phyloP scores from a whole-genome alignment of 1,284 basidiomycete genomes.

The Pisolithus thermaeus region DNA sequence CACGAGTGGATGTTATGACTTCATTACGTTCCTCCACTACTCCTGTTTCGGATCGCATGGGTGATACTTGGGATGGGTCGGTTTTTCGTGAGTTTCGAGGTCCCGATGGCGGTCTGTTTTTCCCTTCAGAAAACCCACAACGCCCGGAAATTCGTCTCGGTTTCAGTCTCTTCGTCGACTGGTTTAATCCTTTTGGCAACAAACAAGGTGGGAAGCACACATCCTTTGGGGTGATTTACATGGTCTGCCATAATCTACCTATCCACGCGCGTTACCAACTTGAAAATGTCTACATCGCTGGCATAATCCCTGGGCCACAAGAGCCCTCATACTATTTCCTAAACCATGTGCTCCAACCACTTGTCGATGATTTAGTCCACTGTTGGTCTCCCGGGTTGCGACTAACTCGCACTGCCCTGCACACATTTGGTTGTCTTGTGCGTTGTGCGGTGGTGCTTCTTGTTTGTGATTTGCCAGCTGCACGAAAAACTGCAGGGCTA shows the following conservation, averaged over 20 bases:
- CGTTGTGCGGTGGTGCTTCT: slow-evolving; percentile 15
- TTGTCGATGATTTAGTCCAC: slow-evolving; percentile 15
- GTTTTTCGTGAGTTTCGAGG: slow-evolving; percentile 22
- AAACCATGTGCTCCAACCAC: slow-evolving; percentile 17
- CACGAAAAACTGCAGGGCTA: slow-evolving; percentile 19
- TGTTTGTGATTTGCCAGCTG: slow-evolving; percentile 26
- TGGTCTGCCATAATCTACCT: slow-evolving; percentile 29
- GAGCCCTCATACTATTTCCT: slow-evolving; percentile 14
- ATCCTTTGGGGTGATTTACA: slow-evolving; percentile 29
- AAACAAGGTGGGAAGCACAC: slow-evolving; percentile 25
- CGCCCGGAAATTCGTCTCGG: slow-evolving; percentile 4
- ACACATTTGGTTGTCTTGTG: slow-evolving; percentile 6
- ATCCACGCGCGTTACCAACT: slow-evolving; percentile 17
- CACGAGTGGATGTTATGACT: not conserved
- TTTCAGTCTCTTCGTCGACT: slow-evolving; percentile 30
- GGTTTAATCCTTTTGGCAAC: slow-evolving; percentile 34
- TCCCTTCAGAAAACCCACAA: slow-evolving; percentile 1
- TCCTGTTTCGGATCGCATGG: not conserved
- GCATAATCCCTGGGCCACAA: slow-evolving; percentile 22
- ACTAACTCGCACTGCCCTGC: slow-evolving; percentile 10
- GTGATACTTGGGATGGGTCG: slow-evolving; percentile 28
- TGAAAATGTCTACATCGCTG: slow-evolving; percentile 25
- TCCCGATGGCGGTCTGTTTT: slow-evolving; percentile 14
- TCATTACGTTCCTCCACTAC: not conserved
- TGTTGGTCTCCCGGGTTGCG: slow-evolving; percentile 16